Evolutionary conservation across 768 basidiomycete species (phyloP), one percentile per base, ranked within the genome.

Genomic region (Russula abietina): DNA sequence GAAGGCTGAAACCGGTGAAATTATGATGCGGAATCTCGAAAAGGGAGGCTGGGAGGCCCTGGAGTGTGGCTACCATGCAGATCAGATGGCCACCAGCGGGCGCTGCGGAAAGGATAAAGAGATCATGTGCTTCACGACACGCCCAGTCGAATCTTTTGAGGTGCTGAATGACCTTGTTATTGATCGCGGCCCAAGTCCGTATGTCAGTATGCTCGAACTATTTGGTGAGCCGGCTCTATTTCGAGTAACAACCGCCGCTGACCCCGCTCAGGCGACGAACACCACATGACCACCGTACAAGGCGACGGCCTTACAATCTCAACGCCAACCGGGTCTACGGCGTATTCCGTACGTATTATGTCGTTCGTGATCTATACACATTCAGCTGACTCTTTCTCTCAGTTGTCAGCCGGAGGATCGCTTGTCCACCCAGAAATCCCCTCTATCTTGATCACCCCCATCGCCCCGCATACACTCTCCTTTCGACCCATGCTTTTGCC

Each of bases 261-360:
- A 72, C 24, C 57, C 57, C 16, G 45, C 38, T 12, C 66, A 98
- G 96, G 94, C 64, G 97, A 99, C 71, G 96, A 99, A 67, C 93
- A 99, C 74, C 97, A 98, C 77, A 88, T 99, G 83, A 99, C 97
- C 1, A 99, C 97, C 2, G 97, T 98, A 3, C 97, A 98, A 76
- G 97, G 95, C 0, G 97, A 99, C 70, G 97, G 97, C 14, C 78
- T 99, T 48, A 93, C 91, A 33, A 87, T 99, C 17, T 88, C 88
- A 26, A 99, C 97, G 0, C 97, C 97, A 9, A 99, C 97, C 0
- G 97, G 97, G 4, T 98, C 97, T 0, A 99, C 97, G 12, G 97
- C 97, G 3, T 99, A 99, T 74, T 99, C 97, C 17, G 92, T 93
- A 69, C 51, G 88, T 77, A 53, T 26, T 32, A 7, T 22, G n/a